phyloP scores from a whole-genome alignment of 371 early-diverging fungal species.

The Dinochytrium kinnereticum region DNA sequence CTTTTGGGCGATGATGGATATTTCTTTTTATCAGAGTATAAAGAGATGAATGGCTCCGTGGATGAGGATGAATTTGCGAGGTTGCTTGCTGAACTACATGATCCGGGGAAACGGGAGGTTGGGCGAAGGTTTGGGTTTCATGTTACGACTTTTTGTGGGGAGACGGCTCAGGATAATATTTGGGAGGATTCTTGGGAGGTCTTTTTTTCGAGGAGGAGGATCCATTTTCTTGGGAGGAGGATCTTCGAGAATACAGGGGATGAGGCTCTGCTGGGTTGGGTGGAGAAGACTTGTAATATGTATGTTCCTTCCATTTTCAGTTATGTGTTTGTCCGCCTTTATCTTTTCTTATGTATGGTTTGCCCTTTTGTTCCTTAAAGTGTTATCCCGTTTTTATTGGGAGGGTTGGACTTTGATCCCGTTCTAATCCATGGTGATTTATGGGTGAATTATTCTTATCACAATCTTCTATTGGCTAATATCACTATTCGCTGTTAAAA shows the following conservation, averaged over 20 bases:
- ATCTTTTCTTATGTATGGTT: no score
- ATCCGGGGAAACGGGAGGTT: background rate
- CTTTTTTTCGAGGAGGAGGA: background rate
- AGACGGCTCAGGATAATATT: background rate
- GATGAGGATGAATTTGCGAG: background rate
- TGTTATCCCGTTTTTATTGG: background rate
- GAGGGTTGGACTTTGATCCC: background rate
- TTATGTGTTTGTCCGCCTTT: background rate
- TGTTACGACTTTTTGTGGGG: background rate
- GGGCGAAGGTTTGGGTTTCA: background rate
- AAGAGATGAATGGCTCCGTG: background rate
- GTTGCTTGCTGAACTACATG: background rate
- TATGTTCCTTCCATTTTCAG: background rate
- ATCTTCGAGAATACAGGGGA: background rate
- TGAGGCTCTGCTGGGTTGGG: background rate
- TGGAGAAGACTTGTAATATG: background rate
- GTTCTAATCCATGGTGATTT: background rate
- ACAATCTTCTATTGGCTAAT: background rate
- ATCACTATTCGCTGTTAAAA: background rate
- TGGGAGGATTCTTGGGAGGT: background rate
- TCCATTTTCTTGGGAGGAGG: background rate
- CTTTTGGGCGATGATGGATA: background rate
- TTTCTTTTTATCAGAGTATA: background rate
- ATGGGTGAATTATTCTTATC: background rate
- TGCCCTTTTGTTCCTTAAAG: no score